phyloP scores from a whole-genome alignment of 176 grass and related monocot genomes.

The Bromus sterilis region DNA sequence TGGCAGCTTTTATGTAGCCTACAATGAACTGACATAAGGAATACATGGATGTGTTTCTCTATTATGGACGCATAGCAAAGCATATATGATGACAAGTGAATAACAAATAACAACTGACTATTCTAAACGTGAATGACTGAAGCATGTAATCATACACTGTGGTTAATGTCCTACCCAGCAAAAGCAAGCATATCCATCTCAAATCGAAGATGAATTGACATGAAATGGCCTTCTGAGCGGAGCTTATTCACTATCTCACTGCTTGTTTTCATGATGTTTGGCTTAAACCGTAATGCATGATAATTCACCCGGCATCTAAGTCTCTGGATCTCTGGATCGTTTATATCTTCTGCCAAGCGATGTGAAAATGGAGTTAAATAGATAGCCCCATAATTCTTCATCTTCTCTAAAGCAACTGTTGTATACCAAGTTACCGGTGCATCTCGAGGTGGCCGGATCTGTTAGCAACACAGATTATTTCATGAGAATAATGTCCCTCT shows the following conservation, averaged over 20 bases:
- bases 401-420: constrained; percentile 73
- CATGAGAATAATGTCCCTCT: not conserved
- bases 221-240: constrained; percentile 70
- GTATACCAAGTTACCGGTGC: constrained; percentile 88
- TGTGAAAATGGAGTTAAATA: constrained; percentile 98
- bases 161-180: constrained; percentile 64
- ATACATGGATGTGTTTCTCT: not conserved
- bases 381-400: constrained; percentile 78
- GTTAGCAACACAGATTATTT: not conserved
- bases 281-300: constrained; percentile 89
- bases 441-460: constrained; percentile 94
- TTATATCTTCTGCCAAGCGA: constrained; percentile 85
- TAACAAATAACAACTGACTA: not conserved
- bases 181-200: constrained; percentile 99
- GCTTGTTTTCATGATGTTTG: constrained; percentile 87
- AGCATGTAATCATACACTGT: not conserved
- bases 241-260: constrained; percentile 90
- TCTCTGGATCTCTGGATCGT: constrained; percentile 84
- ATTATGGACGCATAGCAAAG: not conserved
- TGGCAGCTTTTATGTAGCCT: not conserved
- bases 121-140: not conserved
- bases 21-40: not conserved
- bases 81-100: not conserved
- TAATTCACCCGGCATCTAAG: constrained; percentile 91
- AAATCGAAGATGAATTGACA: constrained; percentile 96